Evolutionary conservation across 2,329 filamentous ascomycete genomes (phyloP).

Genomic region (Trichoderma simmonsii): DNA sequence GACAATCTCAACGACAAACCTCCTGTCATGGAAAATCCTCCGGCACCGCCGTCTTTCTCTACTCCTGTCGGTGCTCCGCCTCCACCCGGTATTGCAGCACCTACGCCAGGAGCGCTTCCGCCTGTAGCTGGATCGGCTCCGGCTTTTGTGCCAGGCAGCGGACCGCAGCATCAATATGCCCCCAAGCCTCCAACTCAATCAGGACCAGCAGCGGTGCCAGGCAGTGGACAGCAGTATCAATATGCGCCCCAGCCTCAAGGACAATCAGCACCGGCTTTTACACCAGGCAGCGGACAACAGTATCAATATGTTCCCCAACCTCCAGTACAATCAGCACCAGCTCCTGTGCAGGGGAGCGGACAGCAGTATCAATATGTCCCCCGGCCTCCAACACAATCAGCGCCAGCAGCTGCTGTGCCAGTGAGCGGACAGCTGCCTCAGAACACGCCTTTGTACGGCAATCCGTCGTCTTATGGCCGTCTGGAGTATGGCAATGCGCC

Average conservation of each 20-base stretch:
- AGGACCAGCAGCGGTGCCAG: neutral
- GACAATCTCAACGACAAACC: neutral
- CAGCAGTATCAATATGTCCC: neutral
- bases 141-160: neutral
- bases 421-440: neutral
- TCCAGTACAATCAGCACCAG: too few species aligned
- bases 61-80: neutral
- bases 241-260: too few species aligned
- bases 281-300: neutral
- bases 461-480: neutral
- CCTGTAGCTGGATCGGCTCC: neutral
- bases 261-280: too few species aligned
- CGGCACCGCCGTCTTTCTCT: neutral
- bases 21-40: neutral
- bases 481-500: neutral
- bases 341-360: too few species aligned
- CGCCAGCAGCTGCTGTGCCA: neutral
- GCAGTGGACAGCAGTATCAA: too few species aligned
- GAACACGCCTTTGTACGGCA: neutral
- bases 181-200: neutral
- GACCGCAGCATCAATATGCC: neutral
- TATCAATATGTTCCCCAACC: too few species aligned
- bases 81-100: neutral
- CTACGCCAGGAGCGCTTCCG: neutral
- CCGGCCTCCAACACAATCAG: neutral